A percentile compares a stretch with the other conserved stretches of the same genome.
phyloP scores from a whole-genome alignment of 495 filamentous ascomycete species.

The Aspergillus sclerotiicarbonarius region DNA sequence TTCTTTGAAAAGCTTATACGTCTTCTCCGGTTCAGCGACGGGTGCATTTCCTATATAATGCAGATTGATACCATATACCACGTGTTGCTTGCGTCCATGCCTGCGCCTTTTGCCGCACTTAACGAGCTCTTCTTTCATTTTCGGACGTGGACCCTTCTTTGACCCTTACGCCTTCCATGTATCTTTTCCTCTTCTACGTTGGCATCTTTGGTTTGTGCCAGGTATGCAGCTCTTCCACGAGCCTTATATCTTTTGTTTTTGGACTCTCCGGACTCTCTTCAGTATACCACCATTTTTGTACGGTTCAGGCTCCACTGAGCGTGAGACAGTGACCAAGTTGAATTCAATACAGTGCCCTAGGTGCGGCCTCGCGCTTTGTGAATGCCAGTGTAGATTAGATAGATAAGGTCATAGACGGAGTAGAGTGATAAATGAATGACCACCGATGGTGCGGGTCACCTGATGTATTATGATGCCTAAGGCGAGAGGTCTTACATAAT shows the following conservation, averaged over 20 bases:
- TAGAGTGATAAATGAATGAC: no score
- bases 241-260: not conserved
- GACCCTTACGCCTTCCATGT: not conserved
- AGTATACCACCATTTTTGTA: not conserved
- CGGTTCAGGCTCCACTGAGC: not conserved
- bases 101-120: conserved; percentile 20
- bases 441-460: conserved; percentile 7
- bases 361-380: not conserved
- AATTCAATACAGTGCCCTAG: not conserved
- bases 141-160: conserved; percentile 6
- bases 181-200: not conserved
- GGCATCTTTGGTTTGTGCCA: not conserved
- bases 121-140: conserved; percentile 19
- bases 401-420: not conserved
- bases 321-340: not conserved
- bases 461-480: conserved; percentile 17
- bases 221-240: not conserved
- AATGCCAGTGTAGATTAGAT: not conserved
- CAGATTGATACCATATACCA: conserved; percentile 44
- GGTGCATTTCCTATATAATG: conserved; percentile 22
- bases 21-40: conserved; percentile 19
- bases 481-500: conserved; percentile 31
- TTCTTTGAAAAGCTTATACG: conserved; percentile 13
- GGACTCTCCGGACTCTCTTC: not conserved
- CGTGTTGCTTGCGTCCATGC: conserved; percentile 18